These are phyloP conservation scores for Acanthamoeba rhysodes DNA, from an alignment of 208 protist species.

Conservation along the genomic window DNA sequence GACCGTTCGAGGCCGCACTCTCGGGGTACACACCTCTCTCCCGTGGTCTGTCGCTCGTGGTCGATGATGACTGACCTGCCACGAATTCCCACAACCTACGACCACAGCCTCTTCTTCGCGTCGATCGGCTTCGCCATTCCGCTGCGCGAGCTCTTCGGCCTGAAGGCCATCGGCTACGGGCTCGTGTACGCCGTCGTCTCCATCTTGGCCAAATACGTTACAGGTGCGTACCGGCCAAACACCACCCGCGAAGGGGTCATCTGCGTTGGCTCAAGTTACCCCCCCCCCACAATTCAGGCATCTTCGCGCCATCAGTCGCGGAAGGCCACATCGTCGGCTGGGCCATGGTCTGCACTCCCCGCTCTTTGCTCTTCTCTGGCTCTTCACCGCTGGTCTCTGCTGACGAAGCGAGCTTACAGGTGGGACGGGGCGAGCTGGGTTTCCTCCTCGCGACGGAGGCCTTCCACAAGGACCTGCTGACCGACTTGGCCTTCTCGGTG, in stretches of 20 bases:
- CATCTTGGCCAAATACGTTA: constrained; percentile 51
- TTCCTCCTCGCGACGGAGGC: constrained; percentile 49
- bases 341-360: neutral
- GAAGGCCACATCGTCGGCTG: constrained; percentile 51
- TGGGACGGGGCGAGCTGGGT: constrained; percentile 64
- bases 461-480: constrained; percentile 41
- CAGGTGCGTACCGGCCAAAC: neutral
- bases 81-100: neutral
- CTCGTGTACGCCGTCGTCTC: constrained; percentile 41
- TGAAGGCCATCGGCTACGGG: constrained; percentile 45
- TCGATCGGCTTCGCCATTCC: constrained; percentile 71
- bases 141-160: constrained; percentile 20
- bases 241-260: too few species aligned
- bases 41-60: neutral
- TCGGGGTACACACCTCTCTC: neutral
- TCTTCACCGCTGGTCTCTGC: too few species aligned
- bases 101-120: constrained; percentile 70
- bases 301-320: neutral
- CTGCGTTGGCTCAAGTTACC: neutral
- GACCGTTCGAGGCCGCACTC: constrained; percentile 47
- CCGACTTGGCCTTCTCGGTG: constrained; percentile 45
- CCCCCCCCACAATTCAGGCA: neutral
- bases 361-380: neutral
- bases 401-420: neutral
- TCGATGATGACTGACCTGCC: neutral